A percentile compares a stretch with the other conserved stretches of the same genome.
Evolutionary conservation across 2,329 filamentous ascomycete genomes (phyloP).

Genomic region (Talaromyces marneffei): DNA sequence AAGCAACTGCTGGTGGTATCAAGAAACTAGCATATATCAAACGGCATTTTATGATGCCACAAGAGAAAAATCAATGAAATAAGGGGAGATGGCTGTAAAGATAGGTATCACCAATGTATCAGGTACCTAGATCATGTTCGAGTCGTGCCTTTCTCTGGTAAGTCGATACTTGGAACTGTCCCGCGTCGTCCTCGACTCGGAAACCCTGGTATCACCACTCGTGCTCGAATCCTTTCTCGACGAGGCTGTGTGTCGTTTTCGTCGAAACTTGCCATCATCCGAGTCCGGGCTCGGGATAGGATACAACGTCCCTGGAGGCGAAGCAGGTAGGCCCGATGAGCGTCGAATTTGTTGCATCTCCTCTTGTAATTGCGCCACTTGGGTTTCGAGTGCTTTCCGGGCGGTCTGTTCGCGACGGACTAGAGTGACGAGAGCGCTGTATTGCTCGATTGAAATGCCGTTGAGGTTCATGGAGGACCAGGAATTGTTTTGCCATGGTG

Average conservation of each 20-base stretch:
- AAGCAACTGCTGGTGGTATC: background rate
- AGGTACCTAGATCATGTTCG: constrained; percentile 16
- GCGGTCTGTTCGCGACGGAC: constrained; percentile 44
- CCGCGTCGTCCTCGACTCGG: background rate
- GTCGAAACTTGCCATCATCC: constrained; percentile 26
- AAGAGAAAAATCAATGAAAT: background rate
- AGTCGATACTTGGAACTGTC: constrained; percentile 9
- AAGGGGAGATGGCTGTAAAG: background rate
- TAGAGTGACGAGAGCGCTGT: constrained; percentile 42
- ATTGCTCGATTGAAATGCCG: constrained; percentile 42
- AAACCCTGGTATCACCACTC: constrained; percentile 6
- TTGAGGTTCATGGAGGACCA: constrained; percentile 29
- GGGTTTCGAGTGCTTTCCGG: constrained; percentile 40
- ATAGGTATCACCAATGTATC: too few species aligned
- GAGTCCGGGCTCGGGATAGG: constrained; percentile 29
- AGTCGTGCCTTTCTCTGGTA: constrained; percentile 8
- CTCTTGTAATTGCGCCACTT: constrained; percentile 39
- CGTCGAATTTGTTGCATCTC: constrained; percentile 35
- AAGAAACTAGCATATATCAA: background rate
- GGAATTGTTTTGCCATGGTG: constrained; percentile 22
- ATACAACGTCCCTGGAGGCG: constrained; percentile 29
- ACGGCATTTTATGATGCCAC: background rate
- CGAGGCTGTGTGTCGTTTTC: constrained; percentile 16
- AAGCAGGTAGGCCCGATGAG: constrained; percentile 25
- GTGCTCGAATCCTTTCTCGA: constrained; percentile 11